A percentile compares a stretch with the other conserved stretches of the same genome.
Evolutionary conservation across 2,329 filamentous ascomycete genomes (phyloP).

Genomic region (Triangularia setosa): DNA sequence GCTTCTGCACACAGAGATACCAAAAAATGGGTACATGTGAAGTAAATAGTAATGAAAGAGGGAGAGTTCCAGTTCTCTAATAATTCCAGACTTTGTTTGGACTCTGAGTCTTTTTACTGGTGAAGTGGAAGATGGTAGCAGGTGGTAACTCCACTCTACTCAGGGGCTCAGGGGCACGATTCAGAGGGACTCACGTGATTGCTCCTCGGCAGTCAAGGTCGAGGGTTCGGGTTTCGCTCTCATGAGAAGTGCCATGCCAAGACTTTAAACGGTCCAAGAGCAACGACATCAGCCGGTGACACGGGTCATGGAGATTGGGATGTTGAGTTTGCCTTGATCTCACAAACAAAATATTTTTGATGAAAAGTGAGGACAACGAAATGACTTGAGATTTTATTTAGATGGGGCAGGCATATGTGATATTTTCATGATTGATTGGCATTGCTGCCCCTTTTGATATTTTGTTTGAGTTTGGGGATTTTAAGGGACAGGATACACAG

Average conservation of each 20-base stretch:
- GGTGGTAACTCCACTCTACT: not conserved
- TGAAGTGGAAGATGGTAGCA: not conserved
- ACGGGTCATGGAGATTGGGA: not conserved
- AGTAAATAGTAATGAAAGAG: not conserved
- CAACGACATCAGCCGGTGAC: not conserved
- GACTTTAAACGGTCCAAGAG: not conserved
- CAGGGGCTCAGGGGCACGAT: not conserved
- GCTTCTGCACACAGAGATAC: not conserved
- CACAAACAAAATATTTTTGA: not conserved
- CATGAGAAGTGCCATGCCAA: not conserved
- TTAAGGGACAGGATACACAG: not conserved
- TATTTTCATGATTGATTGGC: not conserved
- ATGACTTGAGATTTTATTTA: not conserved
- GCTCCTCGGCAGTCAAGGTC: not conserved
- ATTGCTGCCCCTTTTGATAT: not conserved
- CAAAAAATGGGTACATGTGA: not conserved
- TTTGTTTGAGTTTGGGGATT: not conserved
- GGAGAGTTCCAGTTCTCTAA: not conserved
- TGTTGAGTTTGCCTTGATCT: not conserved
- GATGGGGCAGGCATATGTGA: not conserved
- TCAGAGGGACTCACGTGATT: not conserved
- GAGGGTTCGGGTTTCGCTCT: not conserved
- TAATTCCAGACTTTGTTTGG: not conserved
- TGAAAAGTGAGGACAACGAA: not conserved
- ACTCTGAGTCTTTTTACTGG: not conserved